Conservation (phyloP, 225 moss, liverwort and hornwort genomes). For the Polytrichum formosum region DNA sequence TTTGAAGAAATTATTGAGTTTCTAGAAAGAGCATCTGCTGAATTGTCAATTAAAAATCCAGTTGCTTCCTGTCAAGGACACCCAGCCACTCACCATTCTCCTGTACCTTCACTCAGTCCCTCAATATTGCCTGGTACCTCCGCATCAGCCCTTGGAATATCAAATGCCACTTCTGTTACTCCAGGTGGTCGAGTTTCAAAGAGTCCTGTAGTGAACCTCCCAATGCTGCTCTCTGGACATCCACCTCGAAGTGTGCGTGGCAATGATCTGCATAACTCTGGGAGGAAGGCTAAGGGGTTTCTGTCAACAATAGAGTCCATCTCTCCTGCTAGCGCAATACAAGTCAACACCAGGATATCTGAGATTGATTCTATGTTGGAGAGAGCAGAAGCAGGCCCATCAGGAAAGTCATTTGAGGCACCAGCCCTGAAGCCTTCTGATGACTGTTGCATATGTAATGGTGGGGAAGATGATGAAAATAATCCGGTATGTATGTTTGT, state of each 20-base stretch:
- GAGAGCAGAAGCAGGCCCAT: conserved; percentile 15
- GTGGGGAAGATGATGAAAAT: conserved; percentile 58
- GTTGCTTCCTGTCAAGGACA: conserved; percentile 15
- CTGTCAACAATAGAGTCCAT: conserved; percentile 11
- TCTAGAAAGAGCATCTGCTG: conserved; percentile 51
- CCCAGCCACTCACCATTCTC: conserved; percentile 12
- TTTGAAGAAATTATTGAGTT: conserved; percentile 72
- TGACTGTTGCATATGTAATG: conserved; percentile 79
- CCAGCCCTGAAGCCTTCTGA: conserved; percentile 25
- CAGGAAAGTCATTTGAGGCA: conserved; percentile 27
- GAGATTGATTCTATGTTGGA: conserved; percentile 23
- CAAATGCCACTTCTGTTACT: conserved; percentile 16
- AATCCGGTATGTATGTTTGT: conserved; percentile 49
- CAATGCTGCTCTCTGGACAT: conserved; percentile 6
- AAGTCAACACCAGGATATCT: conserved; percentile 8
- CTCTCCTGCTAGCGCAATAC: conserved; percentile 19
- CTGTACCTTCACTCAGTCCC: conserved; percentile 10
- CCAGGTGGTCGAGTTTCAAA: conserved; percentile 18
- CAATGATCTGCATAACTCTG: conserved; percentile 13
- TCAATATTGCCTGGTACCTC: conserved; percentile 14
- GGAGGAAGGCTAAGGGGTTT: conserved; percentile 9
- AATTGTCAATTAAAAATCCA: conserved; percentile 22
- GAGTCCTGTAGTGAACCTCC: conserved; percentile 14
- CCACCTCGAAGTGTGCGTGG: conserved; percentile 21
- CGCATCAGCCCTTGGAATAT: conserved; percentile 21